Evolutionary conservation across 345 rosid species (phyloP), one percentile per base, ranked within the genome.

Genomic region (Salix udensis): DNA sequence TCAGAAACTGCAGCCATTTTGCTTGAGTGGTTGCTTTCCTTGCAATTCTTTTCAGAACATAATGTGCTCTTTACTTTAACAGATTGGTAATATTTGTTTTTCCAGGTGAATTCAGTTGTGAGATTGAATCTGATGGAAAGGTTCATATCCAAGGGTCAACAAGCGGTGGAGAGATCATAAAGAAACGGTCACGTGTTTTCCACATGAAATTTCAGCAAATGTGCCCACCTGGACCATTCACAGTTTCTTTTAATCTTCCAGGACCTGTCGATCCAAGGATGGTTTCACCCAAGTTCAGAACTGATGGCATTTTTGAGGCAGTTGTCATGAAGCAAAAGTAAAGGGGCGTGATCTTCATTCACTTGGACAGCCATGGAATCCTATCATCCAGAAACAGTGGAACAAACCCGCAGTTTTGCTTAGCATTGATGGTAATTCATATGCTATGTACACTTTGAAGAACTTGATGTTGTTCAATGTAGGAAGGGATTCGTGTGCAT

Each of bases 221-320:
- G 60, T 72, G 76, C 58, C 68, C 72, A 1, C 39, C 76, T 1
- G 81, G 76, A 50, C 76, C 72, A n/a, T 73, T 74, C 36, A 52
- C 81, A 15, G 15, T 67, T 62, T 42, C 77, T 15, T 79, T 73
- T 19, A 73, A 74, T 44, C 82, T 79, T 58, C 77, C 82, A 2
- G 77, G 82, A 60, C 81, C 74, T 2, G 74, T 78, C 5, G 81
- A 73, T 58, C 82, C 82, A 18, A 73, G 77, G 60, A n/a, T 79
- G 39, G 31, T 79, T 50, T 31, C 82, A 19, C 74, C 81, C 16
- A 60, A 67, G 46, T 68, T 79, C 74, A 67, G 77, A 73, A 24
- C 26, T 16, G 81, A 78, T 68, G 77, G 82, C 40, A 73, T 74
- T 44, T 74, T 79, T 12, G 77, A 73, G 74, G 77, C 77, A 40